Percentiles rank a stretch among this genome's conserved stretches.
Evolutionary conservation across 441 rosid genomes (phyloP).

Genomic region (Gossypium gossypioides): DNA sequence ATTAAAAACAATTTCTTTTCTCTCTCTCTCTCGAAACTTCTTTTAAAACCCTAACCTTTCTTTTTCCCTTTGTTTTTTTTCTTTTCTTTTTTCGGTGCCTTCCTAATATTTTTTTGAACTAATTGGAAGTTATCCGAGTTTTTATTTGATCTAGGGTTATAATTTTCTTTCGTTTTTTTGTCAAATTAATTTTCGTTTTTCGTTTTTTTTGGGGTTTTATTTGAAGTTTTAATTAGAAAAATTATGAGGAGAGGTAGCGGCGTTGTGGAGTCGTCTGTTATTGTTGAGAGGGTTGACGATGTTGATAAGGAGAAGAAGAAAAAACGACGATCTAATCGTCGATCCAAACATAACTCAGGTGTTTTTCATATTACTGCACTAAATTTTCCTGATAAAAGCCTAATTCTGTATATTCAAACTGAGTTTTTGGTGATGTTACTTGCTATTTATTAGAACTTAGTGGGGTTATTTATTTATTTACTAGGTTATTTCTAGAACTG

Average conservation of each 20-base stretch:
- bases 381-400: background rate
- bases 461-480: background rate
- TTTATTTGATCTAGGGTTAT: slow-evolving; percentile 16
- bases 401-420: background rate
- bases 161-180: background rate
- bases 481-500: background rate
- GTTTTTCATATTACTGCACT: background rate
- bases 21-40: background rate
- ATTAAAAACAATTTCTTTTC: background rate
- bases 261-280: slow-evolving; percentile 30
- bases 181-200: background rate
- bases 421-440: background rate
- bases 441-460: background rate
- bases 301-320: slow-evolving; percentile 63
- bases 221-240: background rate
- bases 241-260: slow-evolving; percentile 25
- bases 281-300: slow-evolving; percentile 43
- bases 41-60: background rate
- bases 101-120: slow-evolving; percentile 32
- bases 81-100: slow-evolving; percentile 14
- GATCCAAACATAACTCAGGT: slow-evolving; percentile 54
- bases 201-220: background rate
- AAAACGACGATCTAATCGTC: slow-evolving; percentile 55
- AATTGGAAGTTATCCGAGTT: slow-evolving; percentile 47
- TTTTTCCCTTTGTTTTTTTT: background rate